Evolutionary conservation across 148 eudicot genomes (phyloP).

Genomic region (Pharnaceum exiguum): DNA sequence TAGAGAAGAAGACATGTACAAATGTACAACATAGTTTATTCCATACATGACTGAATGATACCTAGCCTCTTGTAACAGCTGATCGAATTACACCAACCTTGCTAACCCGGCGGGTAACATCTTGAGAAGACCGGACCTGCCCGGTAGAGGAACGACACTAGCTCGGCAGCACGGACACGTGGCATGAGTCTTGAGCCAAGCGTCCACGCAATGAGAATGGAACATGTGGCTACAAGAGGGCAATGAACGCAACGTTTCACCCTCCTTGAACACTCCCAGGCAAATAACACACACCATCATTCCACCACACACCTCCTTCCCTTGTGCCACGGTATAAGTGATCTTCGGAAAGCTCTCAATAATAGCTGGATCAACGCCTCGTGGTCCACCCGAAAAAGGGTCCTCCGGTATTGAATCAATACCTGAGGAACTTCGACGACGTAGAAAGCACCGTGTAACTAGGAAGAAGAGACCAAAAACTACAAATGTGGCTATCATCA

Average conservation of each 20-base stretch:
- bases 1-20: no score
- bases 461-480: conserved; percentile 9
- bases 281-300: conserved; percentile 26
- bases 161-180: conserved; percentile 38
- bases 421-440: conserved; percentile 7
- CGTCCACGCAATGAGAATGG: conserved; percentile 26
- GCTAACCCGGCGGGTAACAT: conserved; percentile 11
- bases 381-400: conserved; percentile 9
- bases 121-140: conserved; percentile 9
- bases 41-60: no score
- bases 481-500: background rate
- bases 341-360: conserved; percentile 20
- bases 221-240: conserved; percentile 32
- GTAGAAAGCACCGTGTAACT: conserved; percentile 7
- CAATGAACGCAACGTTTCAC: conserved; percentile 31
- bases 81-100: conserved; percentile 18
- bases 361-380: conserved; percentile 25
- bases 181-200: conserved; percentile 28
- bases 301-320: conserved; percentile 21
- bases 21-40: no score
- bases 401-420: background rate
- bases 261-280: conserved; percentile 27
- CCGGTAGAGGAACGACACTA: background rate
- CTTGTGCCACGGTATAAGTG: conserved; percentile 12
- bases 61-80: no score